Percentiles rank a stretch among this genome's conserved stretches.
phyloP scores from a whole-genome alignment of 2,329 filamentous ascomycete genomes.

The Arthrobotrys megalospora region DNA sequence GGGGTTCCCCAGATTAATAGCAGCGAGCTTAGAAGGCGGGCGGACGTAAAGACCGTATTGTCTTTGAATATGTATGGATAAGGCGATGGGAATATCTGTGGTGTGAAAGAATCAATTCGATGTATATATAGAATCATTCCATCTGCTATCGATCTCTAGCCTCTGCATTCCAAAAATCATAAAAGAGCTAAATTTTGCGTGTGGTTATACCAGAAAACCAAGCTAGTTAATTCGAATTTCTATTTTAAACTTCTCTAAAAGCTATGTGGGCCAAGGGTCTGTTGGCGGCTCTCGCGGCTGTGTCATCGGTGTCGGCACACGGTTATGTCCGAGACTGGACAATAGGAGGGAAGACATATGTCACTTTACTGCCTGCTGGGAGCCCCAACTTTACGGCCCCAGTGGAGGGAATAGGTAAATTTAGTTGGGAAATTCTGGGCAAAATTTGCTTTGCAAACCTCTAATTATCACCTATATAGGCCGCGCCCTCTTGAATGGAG shows the following conservation, averaged over 20 bases:
- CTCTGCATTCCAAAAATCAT: neutral
- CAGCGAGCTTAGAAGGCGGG: neutral
- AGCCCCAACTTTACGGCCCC: conserved; percentile 33
- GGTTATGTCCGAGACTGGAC: conserved; percentile 44
- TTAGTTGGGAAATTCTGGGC: no score
- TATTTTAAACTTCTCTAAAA: neutral
- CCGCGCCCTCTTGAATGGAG: conserved; percentile 36
- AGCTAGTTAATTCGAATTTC: no score
- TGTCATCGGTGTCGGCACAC: conserved; percentile 27
- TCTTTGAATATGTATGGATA: no score
- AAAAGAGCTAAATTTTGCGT: no score
- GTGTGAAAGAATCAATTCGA: no score
- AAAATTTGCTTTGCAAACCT: neutral
- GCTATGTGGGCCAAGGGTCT: conserved; percentile 17
- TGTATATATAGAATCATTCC: no score
- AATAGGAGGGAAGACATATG: conserved; percentile 31
- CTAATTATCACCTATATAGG: conserved; percentile 15
- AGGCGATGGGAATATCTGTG: no score
- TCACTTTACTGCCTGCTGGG: conserved; percentile 24
- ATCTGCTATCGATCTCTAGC: no score
- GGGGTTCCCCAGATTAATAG: no score
- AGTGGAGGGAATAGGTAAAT: conserved; percentile 43
- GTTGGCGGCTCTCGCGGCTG: neutral
- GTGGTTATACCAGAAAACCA: no score
- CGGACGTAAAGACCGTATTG: neutral